A percentile compares a stretch with the other conserved stretches of the same genome.
Conservation (phyloP, 768 basidiomycete species). For the Lentinula boryana region DNA sequence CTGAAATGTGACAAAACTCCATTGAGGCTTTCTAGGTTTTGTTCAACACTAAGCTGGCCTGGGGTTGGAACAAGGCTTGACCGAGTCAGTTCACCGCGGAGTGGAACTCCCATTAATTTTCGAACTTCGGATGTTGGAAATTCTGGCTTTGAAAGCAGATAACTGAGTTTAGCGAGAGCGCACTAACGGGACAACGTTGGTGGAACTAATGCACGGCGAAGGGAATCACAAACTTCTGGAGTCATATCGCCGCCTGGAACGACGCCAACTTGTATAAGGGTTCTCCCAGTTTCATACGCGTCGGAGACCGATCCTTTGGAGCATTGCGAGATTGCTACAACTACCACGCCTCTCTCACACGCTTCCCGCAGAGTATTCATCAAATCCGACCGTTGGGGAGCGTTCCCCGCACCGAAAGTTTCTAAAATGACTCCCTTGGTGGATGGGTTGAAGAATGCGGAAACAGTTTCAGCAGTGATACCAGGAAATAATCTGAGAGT, state of each 20-base stretch:
- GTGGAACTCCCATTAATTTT: slow-evolving; percentile 64
- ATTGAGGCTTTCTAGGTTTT: slow-evolving; percentile 56
- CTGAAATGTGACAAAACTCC: slow-evolving; percentile 64
- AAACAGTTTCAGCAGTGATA: slow-evolving; percentile 68
- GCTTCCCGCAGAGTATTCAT: slow-evolving; percentile 75
- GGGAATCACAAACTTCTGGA: slow-evolving; percentile 58
- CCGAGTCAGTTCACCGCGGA: slow-evolving; percentile 85
- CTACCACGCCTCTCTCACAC: slow-evolving; percentile 74
- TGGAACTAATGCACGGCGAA: neutral
- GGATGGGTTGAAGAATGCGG: slow-evolving; percentile 69
- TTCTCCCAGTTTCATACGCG: slow-evolving; percentile 75
- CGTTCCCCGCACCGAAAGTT: slow-evolving; percentile 91
- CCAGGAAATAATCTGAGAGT: slow-evolving; percentile 85
- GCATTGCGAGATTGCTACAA: slow-evolving; percentile 92
- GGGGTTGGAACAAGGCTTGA: slow-evolving; percentile 35
- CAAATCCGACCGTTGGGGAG: slow-evolving; percentile 75
- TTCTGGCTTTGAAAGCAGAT: slow-evolving; percentile 83
- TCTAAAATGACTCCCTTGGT: slow-evolving; percentile 82
- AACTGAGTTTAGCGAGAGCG: slow-evolving; percentile 84
- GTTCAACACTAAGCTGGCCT: slow-evolving; percentile 36
- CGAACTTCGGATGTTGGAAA: slow-evolving; percentile 65
- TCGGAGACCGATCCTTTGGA: slow-evolving; percentile 80
- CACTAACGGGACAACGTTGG: slow-evolving; percentile 42
- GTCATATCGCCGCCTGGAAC: slow-evolving; percentile 91
- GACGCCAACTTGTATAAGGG: slow-evolving; percentile 66